Conservation (phyloP, 768 basidiomycete species). For the Tricholoma flavovirens region DNA sequence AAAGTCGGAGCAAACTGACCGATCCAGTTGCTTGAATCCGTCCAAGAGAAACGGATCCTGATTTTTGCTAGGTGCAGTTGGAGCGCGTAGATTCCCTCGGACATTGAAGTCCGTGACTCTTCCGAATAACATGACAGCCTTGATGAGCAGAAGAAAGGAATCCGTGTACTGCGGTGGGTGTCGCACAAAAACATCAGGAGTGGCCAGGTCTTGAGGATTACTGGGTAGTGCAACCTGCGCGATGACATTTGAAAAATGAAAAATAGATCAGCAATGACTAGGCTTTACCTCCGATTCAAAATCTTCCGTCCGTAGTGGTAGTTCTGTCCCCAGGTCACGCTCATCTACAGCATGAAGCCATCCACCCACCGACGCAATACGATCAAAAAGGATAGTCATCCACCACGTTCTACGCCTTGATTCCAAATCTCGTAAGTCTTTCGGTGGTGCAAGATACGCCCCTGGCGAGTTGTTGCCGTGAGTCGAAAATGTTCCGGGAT, state of each 20-base stretch:
- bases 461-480: constrained; percentile 64
- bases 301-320: constrained; percentile 70
- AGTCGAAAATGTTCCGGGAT: constrained; percentile 76
- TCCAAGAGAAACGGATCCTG: constrained; percentile 66
- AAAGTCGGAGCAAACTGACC: constrained; percentile 61
- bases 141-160: constrained; percentile 75
- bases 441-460: constrained; percentile 77
- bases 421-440: constrained; percentile 69
- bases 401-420: constrained; percentile 82
- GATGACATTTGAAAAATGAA: not conserved
- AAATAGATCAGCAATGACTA: not conserved
- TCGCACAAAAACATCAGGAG: constrained; percentile 57
- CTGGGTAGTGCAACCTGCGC: constrained; percentile 52
- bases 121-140: constrained; percentile 81
- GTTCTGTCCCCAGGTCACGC: constrained; percentile 76
- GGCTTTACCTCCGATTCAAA: constrained; percentile 65
- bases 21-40: constrained; percentile 68
- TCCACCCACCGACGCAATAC: constrained; percentile 73
- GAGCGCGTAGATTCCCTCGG: constrained; percentile 61
- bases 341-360: constrained; percentile 87
- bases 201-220: constrained; percentile 71
- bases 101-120: constrained; percentile 83
- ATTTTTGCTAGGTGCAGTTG: constrained; percentile 61
- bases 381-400: constrained; percentile 86
- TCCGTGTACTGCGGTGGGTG: constrained; percentile 79